Evolutionary conservation across 2,329 filamentous ascomycete species (phyloP).

Genomic region (Colletotrichum incanum): DNA sequence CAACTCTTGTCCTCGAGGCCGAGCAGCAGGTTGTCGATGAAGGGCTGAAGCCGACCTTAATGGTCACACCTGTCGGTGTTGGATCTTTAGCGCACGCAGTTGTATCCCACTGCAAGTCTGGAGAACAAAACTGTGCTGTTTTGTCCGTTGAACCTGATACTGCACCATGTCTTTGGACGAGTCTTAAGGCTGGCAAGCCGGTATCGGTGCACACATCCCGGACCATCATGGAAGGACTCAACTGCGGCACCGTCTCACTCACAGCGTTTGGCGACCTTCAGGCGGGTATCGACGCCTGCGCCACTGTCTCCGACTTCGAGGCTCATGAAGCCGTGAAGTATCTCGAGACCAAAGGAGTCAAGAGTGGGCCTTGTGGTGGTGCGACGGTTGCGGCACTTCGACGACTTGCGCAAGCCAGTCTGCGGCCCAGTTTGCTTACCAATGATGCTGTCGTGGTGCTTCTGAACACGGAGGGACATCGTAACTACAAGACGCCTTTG

Average conservation of each 20-base stretch:
- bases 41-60: constrained; percentile 57
- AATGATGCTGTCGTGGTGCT: constrained; percentile 73
- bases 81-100: constrained; percentile 82
- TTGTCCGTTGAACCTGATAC: constrained; percentile 80
- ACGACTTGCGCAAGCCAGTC: constrained; percentile 54
- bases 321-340: constrained; percentile 72
- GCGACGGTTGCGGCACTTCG: constrained; percentile 71
- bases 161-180: constrained; percentile 71
- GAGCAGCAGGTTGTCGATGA: constrained; percentile 69
- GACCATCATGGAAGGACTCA: constrained; percentile 83
- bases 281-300: constrained; percentile 71
- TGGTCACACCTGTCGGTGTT: constrained; percentile 79
- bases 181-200: constrained; percentile 64
- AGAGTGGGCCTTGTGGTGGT: constrained; percentile 75
- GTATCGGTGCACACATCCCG: constrained; percentile 68
- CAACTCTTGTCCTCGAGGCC: constrained; percentile 79
- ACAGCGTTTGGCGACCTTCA: constrained; percentile 76
- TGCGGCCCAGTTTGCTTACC: constrained; percentile 54
- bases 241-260: constrained; percentile 78
- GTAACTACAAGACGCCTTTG: constrained; percentile 65
- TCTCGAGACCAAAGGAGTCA: constrained; percentile 63
- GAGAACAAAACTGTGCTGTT: constrained; percentile 55
- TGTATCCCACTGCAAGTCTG: constrained; percentile 73
- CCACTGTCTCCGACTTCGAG: constrained; percentile 75
- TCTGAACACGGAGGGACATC: constrained; percentile 76